These are phyloP conservation scores for Marvania coccoides DNA, from an alignment of 139 green algal species.

Conservation along the genomic window DNA sequence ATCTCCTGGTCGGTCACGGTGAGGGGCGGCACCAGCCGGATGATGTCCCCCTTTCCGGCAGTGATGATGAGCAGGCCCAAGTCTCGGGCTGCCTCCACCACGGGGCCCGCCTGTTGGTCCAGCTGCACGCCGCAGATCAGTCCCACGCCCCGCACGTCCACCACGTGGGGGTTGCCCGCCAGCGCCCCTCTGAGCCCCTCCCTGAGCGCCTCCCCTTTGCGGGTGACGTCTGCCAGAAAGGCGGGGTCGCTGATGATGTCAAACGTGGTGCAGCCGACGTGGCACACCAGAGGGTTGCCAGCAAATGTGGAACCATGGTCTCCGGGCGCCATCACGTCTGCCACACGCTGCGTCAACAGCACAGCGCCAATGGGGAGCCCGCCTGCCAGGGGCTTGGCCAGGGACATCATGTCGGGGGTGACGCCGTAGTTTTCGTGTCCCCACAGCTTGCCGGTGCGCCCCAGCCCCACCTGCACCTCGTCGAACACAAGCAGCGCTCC, in stretches of 20 bases:
- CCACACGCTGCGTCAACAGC: slow-evolving; percentile 86
- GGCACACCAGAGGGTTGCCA: slow-evolving; percentile 89
- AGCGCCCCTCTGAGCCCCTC: slow-evolving; percentile 52
- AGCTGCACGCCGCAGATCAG: slow-evolving; percentile 88
- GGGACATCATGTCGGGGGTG: slow-evolving; percentile 92
- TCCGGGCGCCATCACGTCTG: slow-evolving; percentile 79
- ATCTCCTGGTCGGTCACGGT: slow-evolving; percentile 84
- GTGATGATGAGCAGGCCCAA: slow-evolving; percentile 90
- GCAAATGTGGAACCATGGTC: slow-evolving; percentile 99
- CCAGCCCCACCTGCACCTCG: slow-evolving; percentile 85
- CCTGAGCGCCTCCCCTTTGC: slow-evolving; percentile 76
- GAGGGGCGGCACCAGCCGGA: slow-evolving; percentile 93
- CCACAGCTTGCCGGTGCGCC: slow-evolving; percentile 88
- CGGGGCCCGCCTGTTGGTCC: slow-evolving; percentile 61
- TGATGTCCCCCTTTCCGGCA: slow-evolving; percentile 83
- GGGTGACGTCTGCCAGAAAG: slow-evolving; percentile 76
- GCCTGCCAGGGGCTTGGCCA: slow-evolving; percentile 95
- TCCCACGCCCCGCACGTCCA: slow-evolving; percentile 14
- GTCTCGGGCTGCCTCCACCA: slow-evolving; percentile 63
- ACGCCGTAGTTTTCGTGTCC: slow-evolving; percentile 82
- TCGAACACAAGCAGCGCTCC: slow-evolving; percentile 94
- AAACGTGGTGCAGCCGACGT: slow-evolving; percentile 63
- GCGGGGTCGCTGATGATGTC: slow-evolving; percentile 69
- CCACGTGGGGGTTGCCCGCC: slow-evolving; percentile 66
- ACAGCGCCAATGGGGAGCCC: slow-evolving; percentile 94